These are phyloP conservation scores for Penicillium vulpinum DNA, from an alignment of 2,329 filamentous ascomycete genomes.

Conservation along the genomic window DNA sequence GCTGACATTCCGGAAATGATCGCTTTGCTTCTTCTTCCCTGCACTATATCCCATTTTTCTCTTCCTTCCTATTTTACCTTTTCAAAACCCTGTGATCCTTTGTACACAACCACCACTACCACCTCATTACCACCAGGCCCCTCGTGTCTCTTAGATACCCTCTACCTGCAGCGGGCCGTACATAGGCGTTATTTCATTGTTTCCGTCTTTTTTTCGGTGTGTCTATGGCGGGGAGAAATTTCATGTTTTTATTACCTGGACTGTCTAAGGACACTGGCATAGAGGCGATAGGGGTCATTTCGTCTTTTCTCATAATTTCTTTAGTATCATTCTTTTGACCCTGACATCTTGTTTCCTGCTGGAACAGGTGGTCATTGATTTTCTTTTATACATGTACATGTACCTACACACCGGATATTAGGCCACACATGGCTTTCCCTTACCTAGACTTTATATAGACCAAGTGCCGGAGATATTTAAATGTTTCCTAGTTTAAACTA, in stretches of 20 bases:
- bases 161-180: conserved; percentile 23
- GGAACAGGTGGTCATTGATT: background rate
- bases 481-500: background rate
- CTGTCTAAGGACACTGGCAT: conserved; percentile 5
- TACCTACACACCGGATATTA: too few relatives aligned
- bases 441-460: background rate
- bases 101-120: conserved; percentile 4
- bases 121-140: background rate
- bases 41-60: background rate
- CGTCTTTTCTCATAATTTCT: background rate
- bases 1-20: conserved; percentile 31
- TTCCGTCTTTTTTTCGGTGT: background rate
- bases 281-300: conserved; percentile 23
- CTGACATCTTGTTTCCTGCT: background rate
- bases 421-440: background rate
- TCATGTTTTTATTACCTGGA: background rate
- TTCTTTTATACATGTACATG: background rate
- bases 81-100: conserved; percentile 1
- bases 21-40: background rate
- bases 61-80: conserved; percentile 3
- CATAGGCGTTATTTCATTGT: conserved; percentile 26
- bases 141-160: conserved; percentile 26
- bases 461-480: background rate
- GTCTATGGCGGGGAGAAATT: conserved; percentile 1
- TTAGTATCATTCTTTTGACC: background rate